phyloP scores from a whole-genome alignment of 2,329 filamentous ascomycete genomes.

The Xylaria hypoxylon region DNA sequence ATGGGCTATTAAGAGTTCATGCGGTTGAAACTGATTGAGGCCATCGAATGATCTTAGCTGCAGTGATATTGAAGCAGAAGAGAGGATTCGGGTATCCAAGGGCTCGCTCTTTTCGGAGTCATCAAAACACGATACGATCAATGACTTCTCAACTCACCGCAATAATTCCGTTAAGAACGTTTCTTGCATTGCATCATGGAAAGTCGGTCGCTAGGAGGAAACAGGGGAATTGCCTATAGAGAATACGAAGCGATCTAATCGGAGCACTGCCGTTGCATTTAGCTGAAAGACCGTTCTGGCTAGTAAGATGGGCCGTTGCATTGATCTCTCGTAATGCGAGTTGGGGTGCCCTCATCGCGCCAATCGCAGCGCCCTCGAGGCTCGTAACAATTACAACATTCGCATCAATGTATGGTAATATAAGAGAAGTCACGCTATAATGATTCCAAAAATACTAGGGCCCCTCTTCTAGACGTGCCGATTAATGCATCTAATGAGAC shows the following conservation, averaged over 20 bases:
- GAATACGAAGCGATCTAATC: constrained; percentile 24
- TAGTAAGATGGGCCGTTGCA: constrained; percentile 13
- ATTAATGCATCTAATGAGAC: constrained; percentile 24
- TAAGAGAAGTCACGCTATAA: background rate
- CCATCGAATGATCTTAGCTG: background rate
- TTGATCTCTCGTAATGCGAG: constrained; percentile 19
- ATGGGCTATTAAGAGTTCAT: background rate
- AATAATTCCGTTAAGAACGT: background rate
- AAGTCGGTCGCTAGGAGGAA: background rate
- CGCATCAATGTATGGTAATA: background rate
- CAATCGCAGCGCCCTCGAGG: constrained; percentile 8
- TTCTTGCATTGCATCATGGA: constrained; percentile 2
- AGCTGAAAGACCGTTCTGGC: constrained; percentile 21
- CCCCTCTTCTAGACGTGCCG: background rate
- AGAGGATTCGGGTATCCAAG: background rate
- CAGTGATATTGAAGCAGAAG: background rate
- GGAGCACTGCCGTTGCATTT: constrained; percentile 2
- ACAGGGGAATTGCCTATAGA: constrained; percentile 7
- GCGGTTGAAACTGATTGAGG: constrained; percentile 9
- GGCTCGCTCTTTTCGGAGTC: background rate
- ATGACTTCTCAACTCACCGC: background rate
- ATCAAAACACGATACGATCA: background rate
- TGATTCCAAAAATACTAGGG: background rate
- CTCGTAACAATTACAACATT: constrained; percentile 1
- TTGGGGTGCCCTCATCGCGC: constrained; percentile 1